A percentile compares a stretch with the other conserved stretches of the same genome.
Evolutionary conservation across 305 asterid genomes (phyloP).

Genomic region (Ruellia speciosa): DNA sequence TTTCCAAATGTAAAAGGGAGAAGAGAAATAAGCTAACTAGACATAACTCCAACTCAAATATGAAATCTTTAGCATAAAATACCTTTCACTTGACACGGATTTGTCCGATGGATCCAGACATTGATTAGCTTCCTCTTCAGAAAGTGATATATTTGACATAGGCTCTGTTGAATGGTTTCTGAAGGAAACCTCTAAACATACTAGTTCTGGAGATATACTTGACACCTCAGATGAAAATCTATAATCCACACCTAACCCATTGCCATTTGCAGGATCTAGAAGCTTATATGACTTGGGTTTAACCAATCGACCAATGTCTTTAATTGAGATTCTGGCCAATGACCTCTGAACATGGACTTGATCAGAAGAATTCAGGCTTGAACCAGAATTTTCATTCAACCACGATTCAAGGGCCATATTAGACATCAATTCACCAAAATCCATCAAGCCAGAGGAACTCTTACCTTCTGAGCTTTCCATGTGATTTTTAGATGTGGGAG

Average conservation of each 20-base stretch:
- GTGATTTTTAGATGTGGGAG: constrained; percentile 35
- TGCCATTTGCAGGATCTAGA: constrained; percentile 73
- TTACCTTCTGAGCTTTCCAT: constrained; percentile 28
- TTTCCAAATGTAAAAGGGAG: neutral
- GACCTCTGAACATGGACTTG: constrained; percentile 41
- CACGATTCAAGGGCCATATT: constrained; percentile 79
- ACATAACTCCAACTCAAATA: constrained; percentile 14
- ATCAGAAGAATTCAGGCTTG: constrained; percentile 40
- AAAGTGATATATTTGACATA: constrained; percentile 52
- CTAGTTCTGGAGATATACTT: constrained; percentile 46
- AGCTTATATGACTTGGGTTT: constrained; percentile 58
- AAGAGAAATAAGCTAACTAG: constrained; percentile 13
- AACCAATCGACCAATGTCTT: constrained; percentile 63
- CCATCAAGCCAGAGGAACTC: constrained; percentile 39
- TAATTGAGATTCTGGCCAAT: constrained; percentile 78
- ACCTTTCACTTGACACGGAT: constrained; percentile 43
- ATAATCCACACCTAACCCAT: constrained; percentile 70
- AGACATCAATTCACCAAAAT: constrained; percentile 68
- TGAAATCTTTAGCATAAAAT: constrained; percentile 18
- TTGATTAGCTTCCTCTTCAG: constrained; percentile 52
- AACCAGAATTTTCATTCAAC: constrained; percentile 70
- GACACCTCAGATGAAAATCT: constrained; percentile 67
- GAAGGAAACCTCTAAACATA: constrained; percentile 61
- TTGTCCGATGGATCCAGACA: constrained; percentile 49
- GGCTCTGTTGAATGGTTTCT: constrained; percentile 57